These are phyloP conservation scores for Solanum appendiculatum DNA, from an alignment of 257 asterid species.

Conservation along the genomic window DNA sequence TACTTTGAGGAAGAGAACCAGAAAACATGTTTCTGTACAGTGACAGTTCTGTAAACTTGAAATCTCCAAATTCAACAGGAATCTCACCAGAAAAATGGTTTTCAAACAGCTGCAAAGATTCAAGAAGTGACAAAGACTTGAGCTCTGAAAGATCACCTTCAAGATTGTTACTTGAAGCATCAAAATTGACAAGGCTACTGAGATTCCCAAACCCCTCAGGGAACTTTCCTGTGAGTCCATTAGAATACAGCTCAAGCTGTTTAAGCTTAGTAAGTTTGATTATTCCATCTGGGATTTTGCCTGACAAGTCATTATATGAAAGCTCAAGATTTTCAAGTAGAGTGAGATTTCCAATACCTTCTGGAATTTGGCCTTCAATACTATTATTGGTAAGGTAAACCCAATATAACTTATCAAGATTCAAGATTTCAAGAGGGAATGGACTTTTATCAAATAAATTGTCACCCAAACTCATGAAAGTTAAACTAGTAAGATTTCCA, in stretches of 20 bases:
- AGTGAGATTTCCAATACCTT: constrained; percentile 33
- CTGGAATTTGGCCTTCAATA: constrained; percentile 30
- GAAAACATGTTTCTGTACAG: constrained; percentile 22
- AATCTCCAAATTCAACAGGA: constrained; percentile 33
- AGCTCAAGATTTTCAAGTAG: constrained; percentile 35
- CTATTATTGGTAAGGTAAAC: constrained; percentile 28
- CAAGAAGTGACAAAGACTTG: constrained; percentile 12
- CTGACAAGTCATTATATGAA: constrained; percentile 15
- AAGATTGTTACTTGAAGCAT: constrained; percentile 22
- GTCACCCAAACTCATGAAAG: constrained; percentile 31
- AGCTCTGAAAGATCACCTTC: constrained; percentile 33
- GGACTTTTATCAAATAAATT: constrained; percentile 16
- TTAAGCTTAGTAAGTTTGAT: constrained; percentile 19
- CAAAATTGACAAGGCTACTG: constrained; percentile 18
- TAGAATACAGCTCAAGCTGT: constrained; percentile 30
- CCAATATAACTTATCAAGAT: constrained; percentile 27
- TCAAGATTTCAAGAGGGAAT: constrained; percentile 25
- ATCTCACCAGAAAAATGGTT: constrained; percentile 29
- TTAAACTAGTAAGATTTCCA: constrained; percentile 21
- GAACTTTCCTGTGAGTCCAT: constrained; percentile 21
- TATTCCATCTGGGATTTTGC: constrained; percentile 26
- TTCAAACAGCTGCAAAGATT: constrained; percentile 27
- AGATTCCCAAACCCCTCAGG: constrained; percentile 29
- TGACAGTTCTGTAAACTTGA: constrained; percentile 15
- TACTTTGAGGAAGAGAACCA: constrained; percentile 27